phyloP scores from a whole-genome alignment of 257 asterid species.

The Solanum bulbocastanum region DNA sequence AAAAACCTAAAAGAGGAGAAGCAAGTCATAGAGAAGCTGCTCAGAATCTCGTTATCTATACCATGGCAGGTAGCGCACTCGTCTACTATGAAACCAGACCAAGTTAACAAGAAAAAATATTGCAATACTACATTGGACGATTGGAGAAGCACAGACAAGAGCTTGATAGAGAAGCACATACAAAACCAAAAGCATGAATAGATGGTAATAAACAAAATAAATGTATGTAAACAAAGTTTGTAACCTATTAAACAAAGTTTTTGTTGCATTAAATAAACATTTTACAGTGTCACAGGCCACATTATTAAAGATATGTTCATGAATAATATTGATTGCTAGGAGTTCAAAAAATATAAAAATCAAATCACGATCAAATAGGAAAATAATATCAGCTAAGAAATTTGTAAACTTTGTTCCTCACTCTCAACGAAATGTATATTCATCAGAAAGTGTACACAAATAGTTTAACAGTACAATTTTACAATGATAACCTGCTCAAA shows the following conservation, averaged over 20 bases:
- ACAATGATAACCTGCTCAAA: neutral
- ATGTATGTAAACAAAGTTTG: neutral
- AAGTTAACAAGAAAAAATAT: too few relatives aligned
- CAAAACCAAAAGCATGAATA: too few relatives aligned
- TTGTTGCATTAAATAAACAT: neutral
- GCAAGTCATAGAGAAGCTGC: too few relatives aligned
- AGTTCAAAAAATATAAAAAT: neutral
- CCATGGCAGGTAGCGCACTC: too few relatives aligned
- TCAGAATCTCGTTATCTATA: too few relatives aligned
- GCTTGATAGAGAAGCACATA: too few relatives aligned
- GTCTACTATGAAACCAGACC: too few relatives aligned
- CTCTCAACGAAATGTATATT: neutral
- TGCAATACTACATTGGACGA: too few relatives aligned
- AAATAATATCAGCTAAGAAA: neutral
- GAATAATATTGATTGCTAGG: neutral
- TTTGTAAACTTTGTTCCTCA: neutral
- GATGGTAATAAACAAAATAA: too few relatives aligned
- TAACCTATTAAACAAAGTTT: neutral
- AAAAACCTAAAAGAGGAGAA: too few relatives aligned
- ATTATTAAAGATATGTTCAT: neutral
- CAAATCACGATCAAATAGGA: neutral
- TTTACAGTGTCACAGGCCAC: neutral
- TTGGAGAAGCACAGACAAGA: too few relatives aligned
- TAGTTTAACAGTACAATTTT: neutral
- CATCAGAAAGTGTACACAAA: neutral